Evolutionary conservation across 495 filamentous ascomycete genomes (phyloP).

Genomic region (Cladorrhinum samala): DNA sequence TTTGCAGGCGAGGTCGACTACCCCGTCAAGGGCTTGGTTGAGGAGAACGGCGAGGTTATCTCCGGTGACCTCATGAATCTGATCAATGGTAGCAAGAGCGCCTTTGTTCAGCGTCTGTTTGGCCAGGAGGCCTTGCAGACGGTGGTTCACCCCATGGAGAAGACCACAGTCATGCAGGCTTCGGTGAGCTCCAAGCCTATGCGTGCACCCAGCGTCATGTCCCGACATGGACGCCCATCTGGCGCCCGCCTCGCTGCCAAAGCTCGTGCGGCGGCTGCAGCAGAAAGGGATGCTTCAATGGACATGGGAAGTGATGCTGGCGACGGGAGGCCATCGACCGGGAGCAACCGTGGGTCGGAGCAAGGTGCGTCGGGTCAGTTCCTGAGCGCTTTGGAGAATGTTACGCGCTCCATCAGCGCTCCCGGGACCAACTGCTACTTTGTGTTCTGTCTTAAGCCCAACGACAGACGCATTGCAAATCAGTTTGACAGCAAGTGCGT

Average conservation of each 20-base stretch:
- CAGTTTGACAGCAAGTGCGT: slow-evolving; percentile 99
- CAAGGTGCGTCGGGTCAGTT: slow-evolving; percentile 93
- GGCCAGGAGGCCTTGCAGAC: slow-evolving; percentile 89
- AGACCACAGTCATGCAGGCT: slow-evolving; percentile 87
- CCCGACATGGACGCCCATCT: slow-evolving; percentile 46
- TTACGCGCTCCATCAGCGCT: slow-evolving; percentile 74
- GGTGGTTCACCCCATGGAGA: slow-evolving; percentile 84
- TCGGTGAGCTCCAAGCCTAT: slow-evolving; percentile 91
- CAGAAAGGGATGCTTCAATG: slow-evolving; percentile 37
- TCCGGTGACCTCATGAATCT: slow-evolving; percentile 95
- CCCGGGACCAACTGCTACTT: slow-evolving; percentile 87
- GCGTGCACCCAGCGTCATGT: slow-evolving; percentile 88
- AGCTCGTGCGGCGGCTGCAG: slow-evolving; percentile 24
- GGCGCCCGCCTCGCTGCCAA: slow-evolving; percentile 25
- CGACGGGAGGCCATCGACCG: slow-evolving; percentile 24
- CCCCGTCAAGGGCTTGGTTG: slow-evolving; percentile 71
- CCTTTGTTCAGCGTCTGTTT: slow-evolving; percentile 84
- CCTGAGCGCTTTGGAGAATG: slow-evolving; percentile 78
- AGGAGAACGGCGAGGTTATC: slow-evolving; percentile 93
- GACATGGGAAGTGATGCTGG: slow-evolving; percentile 47
- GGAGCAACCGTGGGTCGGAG: slow-evolving; percentile 41
- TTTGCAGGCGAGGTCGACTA: slow-evolving; percentile 98
- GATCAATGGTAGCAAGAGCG: slow-evolving; percentile 77
- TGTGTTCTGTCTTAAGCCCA: slow-evolving; percentile 94
- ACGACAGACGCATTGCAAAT: slow-evolving; percentile 94